Evolutionary conservation across 2,329 filamentous ascomycete species (phyloP).

Genomic region (Drechmeria coniospora): DNA sequence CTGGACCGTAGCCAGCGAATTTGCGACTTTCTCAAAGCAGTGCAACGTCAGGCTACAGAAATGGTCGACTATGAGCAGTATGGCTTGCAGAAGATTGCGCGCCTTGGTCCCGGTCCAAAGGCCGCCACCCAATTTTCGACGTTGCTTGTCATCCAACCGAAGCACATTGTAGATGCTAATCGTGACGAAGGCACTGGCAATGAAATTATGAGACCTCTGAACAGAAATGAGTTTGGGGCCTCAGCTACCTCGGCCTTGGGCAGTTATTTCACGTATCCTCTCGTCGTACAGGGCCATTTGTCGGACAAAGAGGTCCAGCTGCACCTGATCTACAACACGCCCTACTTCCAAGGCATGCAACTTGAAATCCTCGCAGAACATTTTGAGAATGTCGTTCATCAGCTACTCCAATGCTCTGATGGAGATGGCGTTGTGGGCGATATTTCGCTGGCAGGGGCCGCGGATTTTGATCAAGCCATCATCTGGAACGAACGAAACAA

Average conservation of each 20-base stretch:
- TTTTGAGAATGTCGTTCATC: conserved; percentile 1
- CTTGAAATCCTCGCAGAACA: not conserved
- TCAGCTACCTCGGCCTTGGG: not conserved
- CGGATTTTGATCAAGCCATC: not conserved
- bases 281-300: conserved; percentile 1
- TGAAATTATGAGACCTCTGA: not conserved
- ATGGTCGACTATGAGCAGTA: conserved; percentile 10
- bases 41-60: conserved; percentile 10
- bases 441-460: not conserved
- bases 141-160: conserved; percentile 6
- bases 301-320: not conserved
- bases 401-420: not conserved
- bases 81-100: conserved; percentile 13
- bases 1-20: not conserved
- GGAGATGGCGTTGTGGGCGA: not conserved
- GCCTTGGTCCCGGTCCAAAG: conserved; percentile 2
- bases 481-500: not conserved
- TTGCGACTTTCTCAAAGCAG: conserved; percentile 5
- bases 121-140: conserved; percentile 3
- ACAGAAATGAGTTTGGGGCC: not conserved
- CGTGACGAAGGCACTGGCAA: not conserved
- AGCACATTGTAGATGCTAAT: not conserved
- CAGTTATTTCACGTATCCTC: conserved; percentile 1
- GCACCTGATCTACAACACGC: conserved; percentile 1
- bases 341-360: not conserved